Evolutionary conservation across 345 rosid species (phyloP).

Genomic region (Brassica incana): DNA sequence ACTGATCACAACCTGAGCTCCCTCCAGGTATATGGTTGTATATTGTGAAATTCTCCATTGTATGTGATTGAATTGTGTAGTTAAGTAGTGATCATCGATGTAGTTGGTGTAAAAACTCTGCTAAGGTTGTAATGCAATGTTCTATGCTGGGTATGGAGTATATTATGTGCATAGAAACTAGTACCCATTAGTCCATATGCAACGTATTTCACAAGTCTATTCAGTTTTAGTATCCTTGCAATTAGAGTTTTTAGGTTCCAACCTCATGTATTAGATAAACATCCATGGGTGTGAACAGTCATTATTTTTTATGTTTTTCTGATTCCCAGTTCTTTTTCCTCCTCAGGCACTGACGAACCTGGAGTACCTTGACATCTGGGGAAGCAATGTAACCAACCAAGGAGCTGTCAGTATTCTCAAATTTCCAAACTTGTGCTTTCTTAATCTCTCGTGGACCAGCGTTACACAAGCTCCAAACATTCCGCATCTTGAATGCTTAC

Average conservation of each 20-base stretch:
- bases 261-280: background rate
- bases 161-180: background rate
- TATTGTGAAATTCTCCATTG: background rate
- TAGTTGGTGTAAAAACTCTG: background rate
- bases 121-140: background rate
- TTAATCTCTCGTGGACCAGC: conserved; percentile 77
- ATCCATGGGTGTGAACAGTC: background rate
- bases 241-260: background rate
- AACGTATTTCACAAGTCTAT: background rate
- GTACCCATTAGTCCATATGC: background rate
- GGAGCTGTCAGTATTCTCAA: conserved; percentile 55
- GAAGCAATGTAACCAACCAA: conserved; percentile 66
- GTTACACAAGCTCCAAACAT: conserved; percentile 63
- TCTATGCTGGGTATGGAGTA: background rate
- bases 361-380: conserved; percentile 90
- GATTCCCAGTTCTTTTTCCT: background rate
- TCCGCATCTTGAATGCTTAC: conserved; percentile 67
- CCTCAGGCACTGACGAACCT: conserved; percentile 68
- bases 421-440: conserved; percentile 66
- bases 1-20: conserved; percentile 60
- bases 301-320: background rate
- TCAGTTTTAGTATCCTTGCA: background rate
- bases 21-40: conserved; percentile 59
- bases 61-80: conserved; percentile 7
- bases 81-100: background rate